These are phyloP conservation scores for Hypomyces rosellus DNA, from an alignment of 2,329 filamentous ascomycete genomes.

Conservation along the genomic window DNA sequence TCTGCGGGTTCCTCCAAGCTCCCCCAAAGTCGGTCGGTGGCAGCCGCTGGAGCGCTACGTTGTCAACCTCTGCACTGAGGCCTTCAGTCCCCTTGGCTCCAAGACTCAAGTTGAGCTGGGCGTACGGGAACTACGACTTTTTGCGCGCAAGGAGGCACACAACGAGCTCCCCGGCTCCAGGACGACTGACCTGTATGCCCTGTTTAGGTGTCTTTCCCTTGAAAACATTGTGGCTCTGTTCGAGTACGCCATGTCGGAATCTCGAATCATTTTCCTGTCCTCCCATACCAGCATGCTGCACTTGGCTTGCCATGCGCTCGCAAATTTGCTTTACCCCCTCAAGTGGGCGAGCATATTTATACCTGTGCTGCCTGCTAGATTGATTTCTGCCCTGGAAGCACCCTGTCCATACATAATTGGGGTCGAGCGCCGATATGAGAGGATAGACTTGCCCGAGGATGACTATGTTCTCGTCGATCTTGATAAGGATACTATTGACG, in stretches of 20 bases:
- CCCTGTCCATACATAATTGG: constrained; percentile 97
- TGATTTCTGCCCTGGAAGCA: constrained; percentile 86
- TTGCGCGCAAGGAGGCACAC: constrained; percentile 82
- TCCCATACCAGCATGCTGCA: constrained; percentile 96
- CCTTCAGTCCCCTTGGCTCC: constrained; percentile 83
- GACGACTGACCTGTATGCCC: constrained; percentile 84
- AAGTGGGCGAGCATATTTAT: constrained; percentile 95
- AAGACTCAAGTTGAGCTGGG: constrained; percentile 93
- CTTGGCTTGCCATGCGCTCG: constrained; percentile 80
- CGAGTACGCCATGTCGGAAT: constrained; percentile 88
- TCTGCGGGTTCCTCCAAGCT: constrained; percentile 77
- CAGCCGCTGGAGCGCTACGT: constrained; percentile 95
- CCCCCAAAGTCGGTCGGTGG: constrained; percentile 87
- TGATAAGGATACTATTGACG: constrained; percentile 84
- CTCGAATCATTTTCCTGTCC: constrained; percentile 90
- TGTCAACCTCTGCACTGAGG: constrained; percentile 92
- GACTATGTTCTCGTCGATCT: constrained; percentile 94
- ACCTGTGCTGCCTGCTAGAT: constrained; percentile 76
- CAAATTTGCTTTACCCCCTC: constrained; percentile 79
- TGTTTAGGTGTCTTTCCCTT: constrained; percentile 84
- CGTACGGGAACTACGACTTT: constrained; percentile 82
- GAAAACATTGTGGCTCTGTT: constrained; percentile 89
- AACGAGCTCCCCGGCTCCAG: constrained; percentile 92
- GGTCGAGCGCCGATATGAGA: constrained; percentile 86
- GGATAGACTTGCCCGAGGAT: constrained; percentile 80